Base-by-base conservation (phyloP, 2,329 filamentous ascomycete genomes). In the Colletotrichum nymphaeae region DNA sequence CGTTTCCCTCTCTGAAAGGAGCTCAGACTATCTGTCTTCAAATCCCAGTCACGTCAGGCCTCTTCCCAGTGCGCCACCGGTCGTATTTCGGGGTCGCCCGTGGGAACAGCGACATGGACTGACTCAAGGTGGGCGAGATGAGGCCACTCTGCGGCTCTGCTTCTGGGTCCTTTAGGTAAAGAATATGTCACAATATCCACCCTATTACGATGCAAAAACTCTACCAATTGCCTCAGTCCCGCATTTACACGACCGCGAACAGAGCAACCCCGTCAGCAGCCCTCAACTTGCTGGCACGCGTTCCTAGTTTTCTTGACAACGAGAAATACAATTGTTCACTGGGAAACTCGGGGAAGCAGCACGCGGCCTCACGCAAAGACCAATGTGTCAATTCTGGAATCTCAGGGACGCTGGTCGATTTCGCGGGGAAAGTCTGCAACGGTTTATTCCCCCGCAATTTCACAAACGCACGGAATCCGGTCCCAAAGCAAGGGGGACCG, bases 191-290 rank as follows among this genome's bases (percentile, higher is more conserved):
- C 37, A 26, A 73, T 70, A 73, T 73, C 70, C 70, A 73, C 70
- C 63, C 12, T 73, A 73, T 73, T 73, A 73, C 70, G 67, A 70
- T 73, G 70, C 12, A 30, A 65, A 73, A 70, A 73, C 67, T 65
- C 55, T 52, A 37, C 55, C 53, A 70, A 65, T 70, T 64, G 67
- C 60, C 55, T 73, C 60, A 55, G 70, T 73, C 70, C 70, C 70
- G 67, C 70, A 64, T 14, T 35, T 11, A 11, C 16, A 37, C 52
- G 30, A 56, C 28, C n/a, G n/a, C 19, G 30, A 16, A 5, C 26
- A 16, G 24, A 28, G 24, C 5, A 30, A 12, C 26, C 19, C 55
- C 56, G 19, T 67, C 5, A 5, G 2, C 14, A 19, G 49, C 57
- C 35, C 42, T 26, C 28, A 12, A 14, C 28, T 55, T 22, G n/a